These are phyloP conservation scores for Backusella psychrophila DNA, from an alignment of 192 early-diverging fungal species.

Conservation along the genomic window DNA sequence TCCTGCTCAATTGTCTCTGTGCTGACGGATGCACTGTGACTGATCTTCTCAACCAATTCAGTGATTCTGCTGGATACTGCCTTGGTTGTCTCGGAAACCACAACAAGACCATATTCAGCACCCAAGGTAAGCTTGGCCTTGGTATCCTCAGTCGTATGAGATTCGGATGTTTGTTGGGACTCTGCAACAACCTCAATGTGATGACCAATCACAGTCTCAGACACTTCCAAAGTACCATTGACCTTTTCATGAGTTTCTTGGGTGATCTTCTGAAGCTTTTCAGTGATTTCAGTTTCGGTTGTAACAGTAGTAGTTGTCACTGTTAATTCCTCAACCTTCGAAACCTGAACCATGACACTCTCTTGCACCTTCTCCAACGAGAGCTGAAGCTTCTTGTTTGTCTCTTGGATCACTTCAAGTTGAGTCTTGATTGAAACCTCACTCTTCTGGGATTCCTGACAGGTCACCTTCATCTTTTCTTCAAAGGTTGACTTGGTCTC, in stretches of 20 bases:
- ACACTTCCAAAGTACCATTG: background rate
- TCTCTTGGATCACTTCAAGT: background rate
- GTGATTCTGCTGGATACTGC: background rate
- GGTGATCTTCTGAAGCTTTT: background rate
- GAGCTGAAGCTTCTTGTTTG: slow-evolving; percentile 3
- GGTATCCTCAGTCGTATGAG: background rate
- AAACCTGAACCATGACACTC: slow-evolving; percentile 11
- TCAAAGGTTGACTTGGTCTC: background rate
- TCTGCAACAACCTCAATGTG: slow-evolving; percentile 16
- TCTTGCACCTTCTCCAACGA: background rate
- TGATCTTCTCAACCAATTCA: slow-evolving; percentile 7
- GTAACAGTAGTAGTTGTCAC: background rate
- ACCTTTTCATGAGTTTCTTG: background rate
- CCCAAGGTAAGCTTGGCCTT: slow-evolving; percentile 1
- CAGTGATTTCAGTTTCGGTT: background rate
- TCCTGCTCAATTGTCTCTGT: background rate
- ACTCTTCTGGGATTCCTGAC: background rate
- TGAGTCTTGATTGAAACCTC: background rate
- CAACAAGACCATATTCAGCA: slow-evolving; percentile 9
- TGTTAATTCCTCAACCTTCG: slow-evolving; percentile 4
- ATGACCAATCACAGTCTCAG: slow-evolving; percentile 13
- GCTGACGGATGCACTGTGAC: background rate
- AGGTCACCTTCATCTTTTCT: background rate
- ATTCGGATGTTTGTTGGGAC: background rate
- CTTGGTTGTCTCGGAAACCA: slow-evolving; percentile 12